Percentiles rank a stretch among this genome's conserved stretches.
These are phyloP conservation scores for Ustilago nuda DNA, from an alignment of 1,284 basidiomycete species.

Conservation along the genomic window DNA sequence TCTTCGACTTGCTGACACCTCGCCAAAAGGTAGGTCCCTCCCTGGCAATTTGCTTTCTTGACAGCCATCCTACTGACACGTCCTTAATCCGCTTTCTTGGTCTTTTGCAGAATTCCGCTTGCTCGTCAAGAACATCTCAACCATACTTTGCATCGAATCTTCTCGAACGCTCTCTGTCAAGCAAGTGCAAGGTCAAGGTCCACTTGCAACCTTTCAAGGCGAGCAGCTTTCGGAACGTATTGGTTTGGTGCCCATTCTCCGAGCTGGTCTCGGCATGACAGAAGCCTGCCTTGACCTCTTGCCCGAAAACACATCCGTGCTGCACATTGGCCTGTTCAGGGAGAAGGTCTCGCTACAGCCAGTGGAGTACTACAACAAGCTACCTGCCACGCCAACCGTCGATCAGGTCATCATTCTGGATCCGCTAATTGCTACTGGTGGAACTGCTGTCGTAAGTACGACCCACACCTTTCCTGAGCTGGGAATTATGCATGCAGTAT, in stretches of 20 bases:
- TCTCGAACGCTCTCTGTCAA: conserved; percentile 38
- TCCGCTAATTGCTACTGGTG: conserved; percentile 89
- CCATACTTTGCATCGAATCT: conserved; percentile 57
- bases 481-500: not conserved
- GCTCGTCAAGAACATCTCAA: conserved; percentile 50
- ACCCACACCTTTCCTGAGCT: not conserved
- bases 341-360: conserved; percentile 91
- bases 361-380: conserved; percentile 75
- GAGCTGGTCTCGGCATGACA: conserved; percentile 93
- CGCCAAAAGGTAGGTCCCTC: conserved; percentile 44
- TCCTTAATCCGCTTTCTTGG: not conserved
- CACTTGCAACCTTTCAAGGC: conserved; percentile 54
- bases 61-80: not conserved
- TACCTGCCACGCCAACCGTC: conserved; percentile 81
- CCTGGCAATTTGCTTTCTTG: no score
- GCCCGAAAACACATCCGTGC: conserved; percentile 82
- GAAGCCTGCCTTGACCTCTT: conserved; percentile 83
- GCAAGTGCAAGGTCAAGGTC: conserved; percentile 56
- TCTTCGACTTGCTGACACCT: conserved; percentile 57
- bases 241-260: conserved; percentile 88
- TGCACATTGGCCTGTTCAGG: conserved; percentile 88
- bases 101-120: conserved; percentile 50
- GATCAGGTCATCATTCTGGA: conserved; percentile 88
- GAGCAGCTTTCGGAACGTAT: conserved; percentile 73
- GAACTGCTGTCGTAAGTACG: conserved; percentile 78